These are phyloP conservation scores for Botrytis tulipae DNA, from an alignment of 2,329 filamentous ascomycete species.

Conservation along the genomic window DNA sequence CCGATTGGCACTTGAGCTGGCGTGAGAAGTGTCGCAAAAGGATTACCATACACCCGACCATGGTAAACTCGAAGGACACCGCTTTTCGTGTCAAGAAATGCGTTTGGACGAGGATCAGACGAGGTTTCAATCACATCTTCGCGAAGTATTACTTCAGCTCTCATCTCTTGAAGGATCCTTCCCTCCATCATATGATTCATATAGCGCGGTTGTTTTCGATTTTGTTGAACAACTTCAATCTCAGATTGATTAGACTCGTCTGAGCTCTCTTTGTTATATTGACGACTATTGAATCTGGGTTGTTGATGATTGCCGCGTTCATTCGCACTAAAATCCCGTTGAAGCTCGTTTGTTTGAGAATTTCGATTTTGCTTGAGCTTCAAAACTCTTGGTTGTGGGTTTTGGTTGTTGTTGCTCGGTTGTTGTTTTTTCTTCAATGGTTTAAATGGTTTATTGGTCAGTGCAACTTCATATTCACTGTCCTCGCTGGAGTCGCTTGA, in stretches of 20 bases:
- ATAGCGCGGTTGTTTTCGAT: not conserved
- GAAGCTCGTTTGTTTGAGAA: not conserved
- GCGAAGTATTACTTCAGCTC: slow-evolving; percentile 34
- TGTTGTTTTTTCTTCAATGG: slow-evolving; percentile 1
- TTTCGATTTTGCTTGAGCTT: not conserved
- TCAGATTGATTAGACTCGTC: not conserved
- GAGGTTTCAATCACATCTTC: slow-evolving; percentile 54
- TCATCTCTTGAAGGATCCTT: slow-evolving; percentile 10
- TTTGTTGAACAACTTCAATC: not conserved
- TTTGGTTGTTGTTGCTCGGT: not conserved
- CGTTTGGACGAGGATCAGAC: slow-evolving; percentile 57
- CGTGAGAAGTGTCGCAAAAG: slow-evolving; percentile 49
- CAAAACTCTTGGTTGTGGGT: not conserved
- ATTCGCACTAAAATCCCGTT: not conserved
- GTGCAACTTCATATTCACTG: not conserved
- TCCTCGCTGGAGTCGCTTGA: slow-evolving; percentile 12
- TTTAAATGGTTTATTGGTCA: not conserved
- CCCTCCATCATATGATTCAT: slow-evolving; percentile 7
- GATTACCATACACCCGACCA: slow-evolving; percentile 54
- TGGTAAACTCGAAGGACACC: slow-evolving; percentile 57
- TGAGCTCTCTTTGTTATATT: slow-evolving; percentile 7
- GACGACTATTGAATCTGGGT: not conserved
- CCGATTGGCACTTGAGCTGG: slow-evolving; percentile 43
- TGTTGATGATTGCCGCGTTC: not conserved
- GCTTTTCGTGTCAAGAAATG: slow-evolving; percentile 54